These are phyloP conservation scores for Vitis hybrid DNA, from an alignment of 177 flowering plant genomes.

Conservation along the genomic window DNA sequence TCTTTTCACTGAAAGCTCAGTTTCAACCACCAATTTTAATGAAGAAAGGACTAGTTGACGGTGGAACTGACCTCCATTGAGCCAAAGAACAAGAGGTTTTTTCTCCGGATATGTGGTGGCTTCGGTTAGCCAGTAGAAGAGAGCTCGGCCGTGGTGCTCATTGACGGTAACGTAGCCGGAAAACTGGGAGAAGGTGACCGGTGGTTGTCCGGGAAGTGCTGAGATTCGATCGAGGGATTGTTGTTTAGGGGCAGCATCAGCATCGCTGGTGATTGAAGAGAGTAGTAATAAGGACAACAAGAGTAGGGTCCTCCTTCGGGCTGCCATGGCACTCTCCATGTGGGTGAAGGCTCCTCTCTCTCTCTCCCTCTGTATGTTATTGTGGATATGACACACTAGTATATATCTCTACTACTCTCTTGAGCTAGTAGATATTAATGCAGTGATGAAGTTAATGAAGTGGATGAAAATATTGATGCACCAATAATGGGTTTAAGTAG, in stretches of 20 bases:
- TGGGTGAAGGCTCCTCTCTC: not conserved
- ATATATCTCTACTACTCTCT: not conserved
- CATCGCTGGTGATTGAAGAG: constrained; percentile 6
- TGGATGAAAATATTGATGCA: constrained; percentile 5
- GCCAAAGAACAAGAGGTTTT: constrained; percentile 92
- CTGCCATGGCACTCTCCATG: constrained; percentile 11
- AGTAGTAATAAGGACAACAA: constrained; percentile 10
- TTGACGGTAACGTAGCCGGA: constrained; percentile 86
- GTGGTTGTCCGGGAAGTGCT: constrained; percentile 76
- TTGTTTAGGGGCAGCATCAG: constrained; percentile 18
- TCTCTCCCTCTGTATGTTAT: constrained; percentile 6
- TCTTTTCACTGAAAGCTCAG: not conserved
- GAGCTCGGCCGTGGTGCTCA: constrained; percentile 61
- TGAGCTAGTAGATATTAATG: too few relatives aligned
- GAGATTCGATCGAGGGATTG: constrained; percentile 52
- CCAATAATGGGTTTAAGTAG: constrained; percentile 3
- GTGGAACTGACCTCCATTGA: constrained; percentile 79
- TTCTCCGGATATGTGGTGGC: constrained; percentile 39
- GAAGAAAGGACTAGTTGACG: not conserved
- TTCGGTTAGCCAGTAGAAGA: constrained; percentile 86
- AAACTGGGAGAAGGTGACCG: constrained; percentile 62
- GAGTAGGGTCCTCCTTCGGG: constrained; percentile 7
- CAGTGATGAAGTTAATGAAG: not conserved
- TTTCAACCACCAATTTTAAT: not conserved
- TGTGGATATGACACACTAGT: too few relatives aligned